Evolutionary conservation across 441 rosid species (phyloP).

Genomic region (Biscutella laevigata): DNA sequence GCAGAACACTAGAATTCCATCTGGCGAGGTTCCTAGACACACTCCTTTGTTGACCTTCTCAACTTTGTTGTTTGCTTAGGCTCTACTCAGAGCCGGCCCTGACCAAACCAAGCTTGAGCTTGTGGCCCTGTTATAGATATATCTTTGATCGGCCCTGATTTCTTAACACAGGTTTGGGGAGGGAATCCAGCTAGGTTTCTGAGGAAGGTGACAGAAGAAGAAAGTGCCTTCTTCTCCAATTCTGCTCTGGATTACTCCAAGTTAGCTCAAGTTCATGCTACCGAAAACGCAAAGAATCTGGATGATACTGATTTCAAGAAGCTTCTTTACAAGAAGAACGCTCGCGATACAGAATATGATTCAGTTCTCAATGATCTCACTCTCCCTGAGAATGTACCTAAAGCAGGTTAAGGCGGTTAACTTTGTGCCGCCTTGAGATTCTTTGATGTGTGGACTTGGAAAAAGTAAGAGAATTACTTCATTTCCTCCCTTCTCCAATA

Average conservation of each 20-base stretch:
- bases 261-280: slow-evolving; percentile 52
- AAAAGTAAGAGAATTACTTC: slow-evolving; percentile 4
- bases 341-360: slow-evolving; percentile 53
- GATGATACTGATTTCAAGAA: slow-evolving; percentile 58
- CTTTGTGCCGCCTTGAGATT: background rate
- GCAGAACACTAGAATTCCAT: slow-evolving; percentile 55
- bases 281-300: slow-evolving; percentile 49
- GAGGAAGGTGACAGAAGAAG: slow-evolving; percentile 64
- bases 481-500: slow-evolving; percentile 21
- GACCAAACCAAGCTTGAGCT: no score
- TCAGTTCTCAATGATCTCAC: slow-evolving; percentile 42
- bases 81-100: no score
- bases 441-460: slow-evolving; percentile 18
- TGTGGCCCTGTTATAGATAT: no score
- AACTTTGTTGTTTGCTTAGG: slow-evolving; percentile 3
- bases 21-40: slow-evolving; percentile 45
- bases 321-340: slow-evolving; percentile 49
- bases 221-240: slow-evolving; percentile 48
- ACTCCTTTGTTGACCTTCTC: slow-evolving; percentile 7
- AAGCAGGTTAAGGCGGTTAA: slow-evolving; percentile 18
- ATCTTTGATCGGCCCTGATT: no score
- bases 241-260: slow-evolving; percentile 45
- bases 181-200: slow-evolving; percentile 60
- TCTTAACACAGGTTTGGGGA: slow-evolving; percentile 49
- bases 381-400: slow-evolving; percentile 36